Evolutionary conservation across 2,329 filamentous ascomycete species (phyloP), one percentile per base, ranked within the genome.

Genomic region (Grosmannia serpens): DNA sequence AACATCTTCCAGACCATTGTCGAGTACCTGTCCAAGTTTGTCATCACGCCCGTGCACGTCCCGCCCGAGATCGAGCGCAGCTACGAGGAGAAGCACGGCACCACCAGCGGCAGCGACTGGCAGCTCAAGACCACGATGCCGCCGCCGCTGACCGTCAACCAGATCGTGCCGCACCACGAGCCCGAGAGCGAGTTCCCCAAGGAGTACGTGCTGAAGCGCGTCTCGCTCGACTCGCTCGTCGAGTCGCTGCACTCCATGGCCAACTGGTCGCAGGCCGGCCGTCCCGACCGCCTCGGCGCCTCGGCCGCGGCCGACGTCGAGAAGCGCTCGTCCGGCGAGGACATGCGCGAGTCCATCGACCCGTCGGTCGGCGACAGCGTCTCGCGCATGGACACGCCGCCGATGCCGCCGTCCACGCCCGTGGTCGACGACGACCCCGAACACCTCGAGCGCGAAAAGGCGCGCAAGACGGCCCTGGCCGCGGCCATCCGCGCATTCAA

Each of bases 1-100:
- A 99, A 99, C 71, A 94, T 97, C 71, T 99, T 95, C 70, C 94
- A 99, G 72, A 87, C 82, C 24, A 86, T 97, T 57, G 91, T 99
- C 55, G 95, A 99, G 70, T 91, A 97, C 71, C 76, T 99, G 22
- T 94, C 92, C 35, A 87, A 87, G 65, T 88, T 96, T 65, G 89
- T 91, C 1, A 94, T 88, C 57, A 80, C 85, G 11, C 86, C 91
- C 1, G 85, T 96, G 5, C 71, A 84, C 11, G 83, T 96, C 46
- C 90, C 85, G 2, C 76, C 87, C 1, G 72, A 84, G 35, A 88
- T 96, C 65, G 90, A 96, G 69, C 88, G 95, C 67, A 83, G 86
- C 41, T 97, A 92, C 64, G 87, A 92, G 68, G 92, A 97, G 55
- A 83, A 85, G 63, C 84, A 85, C 60, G 75, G 82, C 29, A 89